Base-by-base conservation (phyloP, 2,329 filamentous ascomycete genomes). In the Diaporthe destruens region DNA sequence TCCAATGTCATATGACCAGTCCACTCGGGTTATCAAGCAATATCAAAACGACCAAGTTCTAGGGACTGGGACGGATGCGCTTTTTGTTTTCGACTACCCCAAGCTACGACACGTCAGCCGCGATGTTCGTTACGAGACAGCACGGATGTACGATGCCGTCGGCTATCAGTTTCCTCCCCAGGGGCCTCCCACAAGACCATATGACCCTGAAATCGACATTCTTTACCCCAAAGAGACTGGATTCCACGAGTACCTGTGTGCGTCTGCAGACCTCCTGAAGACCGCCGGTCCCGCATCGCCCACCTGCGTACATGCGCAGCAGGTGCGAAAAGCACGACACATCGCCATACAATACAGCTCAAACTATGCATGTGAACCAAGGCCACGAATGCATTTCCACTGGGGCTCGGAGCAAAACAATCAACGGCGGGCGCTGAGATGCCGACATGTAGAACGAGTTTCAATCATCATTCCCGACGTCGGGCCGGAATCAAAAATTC, bases 361-460 rank as follows among this genome's bases (percentile, higher is more conserved):
- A n/a, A n/a, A n/a, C n/a, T n/a, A n/a, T n/a, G n/a, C n/a, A n/a
- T n/a, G n/a, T n/a, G n/a, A n/a, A n/a, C n/a, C n/a, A n/a, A n/a
- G n/a, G n/a, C n/a, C n/a, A n/a, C n/a, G n/a, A n/a, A n/a, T n/a
- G n/a, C n/a, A n/a, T n/a, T n/a, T n/a, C n/a, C n/a, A n/a, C n/a
- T n/a, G n/a, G n/a, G n/a, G n/a, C n/a, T n/a, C n/a, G n/a, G n/a
- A n/a, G n/a, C n/a, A n/a, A n/a, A n/a, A n/a, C n/a, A n/a, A n/a
- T n/a, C n/a, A n/a, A n/a, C 1, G 1, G 4, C 0, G 23, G 12
- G 1, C 12, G 4, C 8, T 2, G 1, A 4, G n/a, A 12, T 14
- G 2, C n/a, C n/a, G 3, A 12, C 47, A 14, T 12, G 3, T 51
- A 5, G 47, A 51, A 9, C 23, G 9, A 14, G 9, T 51, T 6